Base-by-base conservation (phyloP, 2,329 filamentous ascomycete genomes). In the Penicillium decumbens region DNA sequence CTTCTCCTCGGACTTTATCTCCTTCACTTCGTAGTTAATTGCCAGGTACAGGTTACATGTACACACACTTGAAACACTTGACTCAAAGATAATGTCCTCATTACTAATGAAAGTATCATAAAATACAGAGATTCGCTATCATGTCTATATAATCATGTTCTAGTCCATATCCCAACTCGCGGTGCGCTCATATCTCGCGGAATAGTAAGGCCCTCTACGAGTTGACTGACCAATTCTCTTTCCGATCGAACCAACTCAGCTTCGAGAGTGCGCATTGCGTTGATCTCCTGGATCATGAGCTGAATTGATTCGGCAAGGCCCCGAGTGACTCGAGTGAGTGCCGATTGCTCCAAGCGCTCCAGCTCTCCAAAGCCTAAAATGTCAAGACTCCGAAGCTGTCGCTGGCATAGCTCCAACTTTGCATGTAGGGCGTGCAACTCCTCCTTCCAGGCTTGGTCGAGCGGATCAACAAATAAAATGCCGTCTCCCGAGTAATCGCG, bases 251-350 rank as follows among this genome's bases (percentile, higher is more conserved):
- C 59, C 20, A 71, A 48, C 15, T 70, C 65, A 15, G 53, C 39
- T 43, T 74, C 71, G 38, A 71, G 64, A n/a, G 51, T 55, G 41
- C 59, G 60, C 49, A 73, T 70, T 15, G 58, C 55, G 10, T 60
- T 60, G 42, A 72, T 53, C 49, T 73, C 71, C 27, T 71, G 65
- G 3, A 64, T 46, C 70, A 73, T 72, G 23, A 66, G 56, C 24
- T 54, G 55, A 25, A 67, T 50, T 30, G 70, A 54, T 23, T 66
- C 60, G 35, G 56, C 57, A 28, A 72, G 58, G 9, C 61, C 57
- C 33, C 45, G 58, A 7, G 59, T 59, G 6, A 63, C 61, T 28
- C 65, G 65, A 4, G 61, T 49, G 10, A 73, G 57, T 4, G 70
- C 68, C 24, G 69, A 70, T 28, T 55, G 52, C 20, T 58, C 49